Evolutionary conservation across 352 stramenopile species (phyloP), one percentile per base, ranked within the genome.

Genomic region (Lagenidium sp.): DNA sequence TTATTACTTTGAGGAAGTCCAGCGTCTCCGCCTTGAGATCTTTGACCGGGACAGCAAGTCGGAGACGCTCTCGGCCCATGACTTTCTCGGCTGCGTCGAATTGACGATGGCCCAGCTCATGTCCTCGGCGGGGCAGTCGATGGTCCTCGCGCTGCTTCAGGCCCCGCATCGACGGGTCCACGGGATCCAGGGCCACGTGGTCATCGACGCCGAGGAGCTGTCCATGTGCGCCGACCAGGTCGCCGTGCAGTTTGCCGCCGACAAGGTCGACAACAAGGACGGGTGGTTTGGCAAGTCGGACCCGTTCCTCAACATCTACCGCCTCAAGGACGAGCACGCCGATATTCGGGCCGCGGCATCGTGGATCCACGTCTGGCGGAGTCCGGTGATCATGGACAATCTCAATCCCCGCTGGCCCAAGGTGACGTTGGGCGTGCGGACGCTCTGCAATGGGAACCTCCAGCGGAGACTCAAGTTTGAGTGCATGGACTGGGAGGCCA

Each of bases 1-100:
- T 40, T 88, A 79, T 42, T 83, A 80, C 48, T 88, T 88, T 44
- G 76, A 88, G 46, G 81, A 94, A 24, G 68, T 92, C 1, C 81
- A 94, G 60, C 66, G 70, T 10, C 49, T 94, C 28, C 57, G 75
- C 18, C 54, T 94, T 10, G 81, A 94, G 26, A 70, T 87, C 0
- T 94, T 85, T 53, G 78, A 94, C 55, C 68, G 77, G 16, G 76
- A 90, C 57, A 77, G 69, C 44, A 37, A 42, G 18, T 91, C 72
- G 0, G 70, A 85, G 22, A 66, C 56, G 47, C 57, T 88, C 13
- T 64, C 53, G 4, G 57, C 57, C 8, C 75, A 88, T 42, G 75
- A 88, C 49, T 88, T 88, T 40, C 47, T 88, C 2, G 75, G 75
- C 8, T 88, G 75, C 40, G 69, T 85, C 12, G 75, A 88, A 47